phyloP scores from a whole-genome alignment of 2,329 filamentous ascomycete genomes.

The Botrytis squamosa region DNA sequence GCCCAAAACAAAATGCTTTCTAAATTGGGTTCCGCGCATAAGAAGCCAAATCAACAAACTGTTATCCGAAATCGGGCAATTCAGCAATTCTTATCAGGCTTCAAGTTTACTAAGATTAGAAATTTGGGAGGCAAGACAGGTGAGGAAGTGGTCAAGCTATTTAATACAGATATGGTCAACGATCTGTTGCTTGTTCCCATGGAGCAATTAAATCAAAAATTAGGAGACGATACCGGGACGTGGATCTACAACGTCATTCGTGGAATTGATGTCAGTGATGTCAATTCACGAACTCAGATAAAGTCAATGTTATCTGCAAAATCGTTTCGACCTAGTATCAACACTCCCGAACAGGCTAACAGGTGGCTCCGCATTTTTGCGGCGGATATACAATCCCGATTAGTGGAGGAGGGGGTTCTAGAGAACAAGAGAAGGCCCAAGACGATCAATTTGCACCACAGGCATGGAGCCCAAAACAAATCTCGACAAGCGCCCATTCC shows the following conservation, averaged over 20 bases:
- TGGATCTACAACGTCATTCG: conserved; percentile 86
- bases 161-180: conserved; percentile 75
- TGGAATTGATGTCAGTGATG: conserved; percentile 82
- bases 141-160: conserved; percentile 77
- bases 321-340: conserved; percentile 84
- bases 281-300: conserved; percentile 87
- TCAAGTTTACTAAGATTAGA: conserved; percentile 93
- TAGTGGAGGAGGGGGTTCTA: conserved; percentile 86
- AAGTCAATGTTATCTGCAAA: conserved; percentile 98
- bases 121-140: conserved; percentile 95
- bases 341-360: conserved; percentile 70
- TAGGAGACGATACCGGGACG: conserved; percentile 79
- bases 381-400: conserved; percentile 83
- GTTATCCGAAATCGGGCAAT: conserved; percentile 86
- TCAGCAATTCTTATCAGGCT: conserved; percentile 72
- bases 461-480: conserved; percentile 68
- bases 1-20: conserved; percentile 92
- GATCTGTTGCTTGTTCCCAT: conserved; percentile 72
- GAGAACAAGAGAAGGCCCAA: conserved; percentile 85
- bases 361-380: conserved; percentile 90
- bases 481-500: conserved; percentile 78
- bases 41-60: conserved; percentile 93
- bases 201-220: conserved; percentile 71
- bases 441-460: conserved; percentile 81
- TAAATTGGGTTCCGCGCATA: conserved; percentile 86